These are phyloP conservation scores for Xylariaceae sp. DNA, from an alignment of 2,329 filamentous ascomycete species.

Conservation along the genomic window DNA sequence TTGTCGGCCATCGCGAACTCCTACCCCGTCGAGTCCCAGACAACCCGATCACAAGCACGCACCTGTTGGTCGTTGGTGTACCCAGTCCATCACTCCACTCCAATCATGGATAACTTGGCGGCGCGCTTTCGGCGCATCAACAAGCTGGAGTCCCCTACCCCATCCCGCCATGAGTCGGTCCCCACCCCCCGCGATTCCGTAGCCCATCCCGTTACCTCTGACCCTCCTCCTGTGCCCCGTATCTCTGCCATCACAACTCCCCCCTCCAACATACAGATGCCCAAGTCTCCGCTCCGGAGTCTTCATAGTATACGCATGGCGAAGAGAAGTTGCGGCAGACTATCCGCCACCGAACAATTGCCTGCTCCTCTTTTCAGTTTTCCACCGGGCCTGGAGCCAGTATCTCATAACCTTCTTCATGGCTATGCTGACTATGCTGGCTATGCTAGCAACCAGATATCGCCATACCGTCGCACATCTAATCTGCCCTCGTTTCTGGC, in stretches of 20 bases:
- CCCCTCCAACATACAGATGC: slow-evolving; percentile 14
- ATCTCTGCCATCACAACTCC: slow-evolving; percentile 22
- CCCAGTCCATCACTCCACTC: not conserved
- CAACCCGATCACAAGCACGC: not conserved
- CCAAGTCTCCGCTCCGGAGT: slow-evolving; percentile 39
- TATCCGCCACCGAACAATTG: too few species aligned
- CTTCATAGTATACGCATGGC: slow-evolving; percentile 40
- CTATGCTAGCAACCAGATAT: too few species aligned
- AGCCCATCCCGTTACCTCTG: too few species aligned
- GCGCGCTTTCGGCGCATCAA: slow-evolving; percentile 28
- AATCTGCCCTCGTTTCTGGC: too few species aligned
- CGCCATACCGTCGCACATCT: too few species aligned
- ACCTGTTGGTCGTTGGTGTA: not conserved
- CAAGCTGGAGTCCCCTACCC: slow-evolving; percentile 18
- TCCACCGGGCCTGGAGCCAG: too few species aligned
- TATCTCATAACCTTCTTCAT: too few species aligned
- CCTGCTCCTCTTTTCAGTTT: too few species aligned
- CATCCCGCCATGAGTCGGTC: not conserved
- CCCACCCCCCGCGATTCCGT: slow-evolving; percentile 8
- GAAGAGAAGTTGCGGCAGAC: slow-evolving; percentile 36
- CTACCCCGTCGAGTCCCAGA: not conserved
- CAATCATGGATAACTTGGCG: slow-evolving; percentile 27
- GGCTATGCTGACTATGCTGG: too few species aligned
- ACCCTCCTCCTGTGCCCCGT: too few species aligned
- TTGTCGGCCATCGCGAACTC: not conserved